These are phyloP conservation scores for Beauveria varroae DNA, from an alignment of 2,329 filamentous ascomycete genomes.

Conservation along the genomic window DNA sequence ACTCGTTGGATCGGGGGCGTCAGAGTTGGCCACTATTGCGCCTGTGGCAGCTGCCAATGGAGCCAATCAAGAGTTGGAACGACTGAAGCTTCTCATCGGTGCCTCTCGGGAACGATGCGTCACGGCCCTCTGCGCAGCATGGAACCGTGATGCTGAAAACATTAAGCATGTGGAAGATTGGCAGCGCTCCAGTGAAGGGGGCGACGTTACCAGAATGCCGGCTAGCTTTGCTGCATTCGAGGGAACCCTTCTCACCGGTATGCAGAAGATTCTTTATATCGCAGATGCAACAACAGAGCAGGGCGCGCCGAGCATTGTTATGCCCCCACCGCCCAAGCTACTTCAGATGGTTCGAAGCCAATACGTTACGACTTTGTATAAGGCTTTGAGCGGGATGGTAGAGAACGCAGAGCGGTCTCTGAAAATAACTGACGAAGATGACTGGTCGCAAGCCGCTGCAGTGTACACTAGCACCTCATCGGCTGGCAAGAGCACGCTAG, in stretches of 20 bases:
- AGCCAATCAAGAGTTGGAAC: slow-evolving; percentile 56
- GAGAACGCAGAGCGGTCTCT: slow-evolving; percentile 82
- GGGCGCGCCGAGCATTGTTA: slow-evolving; percentile 68
- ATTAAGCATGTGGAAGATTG: slow-evolving; percentile 92
- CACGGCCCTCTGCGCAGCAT: slow-evolving; percentile 77
- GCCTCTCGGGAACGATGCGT: slow-evolving; percentile 78
- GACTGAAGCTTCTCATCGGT: slow-evolving; percentile 67
- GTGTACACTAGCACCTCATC: slow-evolving; percentile 20
- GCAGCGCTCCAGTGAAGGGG: slow-evolving; percentile 72
- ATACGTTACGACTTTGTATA: slow-evolving; percentile 91
- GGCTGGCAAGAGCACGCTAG: slow-evolving; percentile 39
- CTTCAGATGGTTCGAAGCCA: slow-evolving; percentile 85
- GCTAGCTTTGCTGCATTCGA: slow-evolving; percentile 80
- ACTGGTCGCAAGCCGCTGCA: slow-evolving; percentile 38
- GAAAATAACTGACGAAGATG: slow-evolving; percentile 57
- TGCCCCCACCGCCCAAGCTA: slow-evolving; percentile 77
- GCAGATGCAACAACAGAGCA: slow-evolving; percentile 74
- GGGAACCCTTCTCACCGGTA: slow-evolving; percentile 68
- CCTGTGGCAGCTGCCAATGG: slow-evolving; percentile 47
- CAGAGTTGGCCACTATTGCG: slow-evolving; percentile 71
- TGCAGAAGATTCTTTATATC: slow-evolving; percentile 95
- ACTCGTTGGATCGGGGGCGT: slow-evolving; percentile 77
- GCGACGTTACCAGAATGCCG: slow-evolving; percentile 88
- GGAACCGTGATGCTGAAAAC: slow-evolving; percentile 89
- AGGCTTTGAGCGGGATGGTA: slow-evolving; percentile 89